Conservation (phyloP, 352 stramenopile species). For the Saprolegnia diclina region DNA sequence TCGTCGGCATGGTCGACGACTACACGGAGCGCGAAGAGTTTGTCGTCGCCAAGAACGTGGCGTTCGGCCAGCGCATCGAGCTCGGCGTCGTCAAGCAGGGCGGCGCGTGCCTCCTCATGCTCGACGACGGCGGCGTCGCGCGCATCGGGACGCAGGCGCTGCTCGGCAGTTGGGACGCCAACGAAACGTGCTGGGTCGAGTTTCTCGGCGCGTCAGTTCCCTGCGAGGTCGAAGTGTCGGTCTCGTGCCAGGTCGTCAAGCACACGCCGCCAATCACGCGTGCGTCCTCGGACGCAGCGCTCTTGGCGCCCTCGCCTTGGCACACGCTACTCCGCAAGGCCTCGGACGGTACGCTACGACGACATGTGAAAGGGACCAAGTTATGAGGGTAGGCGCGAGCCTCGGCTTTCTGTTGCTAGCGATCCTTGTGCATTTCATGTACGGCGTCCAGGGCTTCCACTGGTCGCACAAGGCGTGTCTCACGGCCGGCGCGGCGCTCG, state of each 20-base stretch:
- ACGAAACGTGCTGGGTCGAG: conserved; percentile 69
- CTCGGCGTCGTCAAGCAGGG: conserved; percentile 73
- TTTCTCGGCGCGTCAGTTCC: conserved; percentile 51
- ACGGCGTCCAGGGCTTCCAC: conserved; percentile 78
- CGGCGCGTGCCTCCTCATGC: conserved; percentile 69
- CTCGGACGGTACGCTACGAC: neutral
- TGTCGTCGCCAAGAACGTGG: conserved; percentile 64
- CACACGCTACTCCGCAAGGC: neutral
- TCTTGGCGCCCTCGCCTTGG: neutral
- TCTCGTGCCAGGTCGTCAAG: conserved; percentile 66
- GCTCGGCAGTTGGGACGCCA: conserved; percentile 81
- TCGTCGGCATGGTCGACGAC: conserved; percentile 20
- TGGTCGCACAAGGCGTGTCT: conserved; percentile 84
- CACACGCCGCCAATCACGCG: conserved; percentile 15
- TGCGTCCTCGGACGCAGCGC: neutral
- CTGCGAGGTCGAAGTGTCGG: conserved; percentile 75
- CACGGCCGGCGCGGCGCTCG: conserved; percentile 66
- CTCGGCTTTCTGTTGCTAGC: conserved; percentile 79
- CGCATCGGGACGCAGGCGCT: conserved; percentile 76
- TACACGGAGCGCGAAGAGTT: conserved; percentile 52
- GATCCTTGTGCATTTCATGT: conserved; percentile 75
- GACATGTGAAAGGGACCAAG: too few species aligned
- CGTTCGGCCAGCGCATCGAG: conserved; percentile 59
- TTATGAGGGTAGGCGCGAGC: conserved; percentile 52
- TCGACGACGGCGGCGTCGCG: conserved; percentile 61